phyloP scores from a whole-genome alignment of 495 filamentous ascomycete genomes.

The Aspergillus wentii region DNA sequence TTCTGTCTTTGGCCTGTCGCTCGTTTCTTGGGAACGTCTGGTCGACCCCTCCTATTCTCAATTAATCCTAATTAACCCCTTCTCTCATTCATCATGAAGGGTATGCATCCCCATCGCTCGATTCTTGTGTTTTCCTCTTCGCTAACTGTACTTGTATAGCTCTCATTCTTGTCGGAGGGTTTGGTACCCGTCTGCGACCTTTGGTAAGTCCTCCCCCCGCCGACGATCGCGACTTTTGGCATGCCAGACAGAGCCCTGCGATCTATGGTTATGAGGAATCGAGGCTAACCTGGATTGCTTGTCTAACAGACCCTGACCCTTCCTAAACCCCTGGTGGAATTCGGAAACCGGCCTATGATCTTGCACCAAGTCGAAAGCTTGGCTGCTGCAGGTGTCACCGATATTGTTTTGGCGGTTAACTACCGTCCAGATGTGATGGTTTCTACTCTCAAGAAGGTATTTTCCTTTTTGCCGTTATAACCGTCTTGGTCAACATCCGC shows the following conservation, averaged over 20 bases:
- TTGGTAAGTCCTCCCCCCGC: slow-evolving; percentile 62
- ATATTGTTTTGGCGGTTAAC: slow-evolving; percentile 97
- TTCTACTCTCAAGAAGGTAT: slow-evolving; percentile 62
- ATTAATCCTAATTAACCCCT: slow-evolving; percentile 8
- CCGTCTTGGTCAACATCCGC: not conserved
- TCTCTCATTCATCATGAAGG: slow-evolving; percentile 42
- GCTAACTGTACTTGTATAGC: slow-evolving; percentile 48
- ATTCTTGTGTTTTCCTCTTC: slow-evolving; percentile 4
- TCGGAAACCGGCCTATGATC: slow-evolving; percentile 98
- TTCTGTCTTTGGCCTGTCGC: slow-evolving; percentile 7
- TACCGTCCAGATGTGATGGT: slow-evolving; percentile 98
- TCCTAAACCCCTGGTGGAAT: slow-evolving; percentile 95
- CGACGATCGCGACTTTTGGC: slow-evolving; percentile 9
- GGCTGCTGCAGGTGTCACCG: slow-evolving; percentile 91
- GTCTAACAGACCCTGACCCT: slow-evolving; percentile 80
- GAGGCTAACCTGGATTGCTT: not conserved
- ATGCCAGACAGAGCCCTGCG: slow-evolving; percentile 2
- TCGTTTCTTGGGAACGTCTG: slow-evolving; percentile 1
- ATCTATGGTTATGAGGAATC: too few species aligned
- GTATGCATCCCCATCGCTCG: slow-evolving; percentile 32
- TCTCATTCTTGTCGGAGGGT: slow-evolving; percentile 98
- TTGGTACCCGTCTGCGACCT: slow-evolving; percentile 95
- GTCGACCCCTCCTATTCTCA: slow-evolving; percentile 1
- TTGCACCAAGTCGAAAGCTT: slow-evolving; percentile 95
- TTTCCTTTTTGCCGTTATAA: not conserved